A percentile compares a stretch with the other conserved stretches of the same genome.
phyloP scores from a whole-genome alignment of 768 basidiomycete species.

The Lactarius hengduanensis region DNA sequence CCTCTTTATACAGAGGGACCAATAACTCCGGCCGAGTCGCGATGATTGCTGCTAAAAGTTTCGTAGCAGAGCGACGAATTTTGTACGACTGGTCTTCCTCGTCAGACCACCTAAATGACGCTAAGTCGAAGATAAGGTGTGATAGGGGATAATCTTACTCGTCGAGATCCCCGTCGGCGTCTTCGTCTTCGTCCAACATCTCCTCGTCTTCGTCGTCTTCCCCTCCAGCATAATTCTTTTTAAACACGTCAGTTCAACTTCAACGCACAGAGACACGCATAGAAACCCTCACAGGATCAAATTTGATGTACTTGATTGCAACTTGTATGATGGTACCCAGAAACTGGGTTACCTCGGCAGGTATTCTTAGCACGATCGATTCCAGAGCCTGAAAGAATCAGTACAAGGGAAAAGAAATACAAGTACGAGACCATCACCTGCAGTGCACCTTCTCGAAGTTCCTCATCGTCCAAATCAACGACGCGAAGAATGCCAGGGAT shows the following conservation, averaged over 20 bases:
- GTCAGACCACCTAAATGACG: constrained; percentile 75
- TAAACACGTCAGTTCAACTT: constrained; percentile 18
- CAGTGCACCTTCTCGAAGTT: constrained; percentile 74
- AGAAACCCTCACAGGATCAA: constrained; percentile 74
- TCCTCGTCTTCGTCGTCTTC: constrained; percentile 64
- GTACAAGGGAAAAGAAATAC: neutral
- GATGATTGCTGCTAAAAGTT: constrained; percentile 81
- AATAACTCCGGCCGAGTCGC: constrained; percentile 90
- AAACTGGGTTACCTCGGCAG: constrained; percentile 75
- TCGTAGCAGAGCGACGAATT: constrained; percentile 90
- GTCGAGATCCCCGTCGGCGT: constrained; percentile 76
- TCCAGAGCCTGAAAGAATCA: constrained; percentile 68
- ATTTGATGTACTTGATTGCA: constrained; percentile 80
- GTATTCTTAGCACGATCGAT: constrained; percentile 77
- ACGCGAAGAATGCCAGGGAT: constrained; percentile 72
- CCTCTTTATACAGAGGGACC: constrained; percentile 70
- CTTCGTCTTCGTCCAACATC: constrained; percentile 65
- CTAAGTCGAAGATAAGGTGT: constrained; percentile 18
- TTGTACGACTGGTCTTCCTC: constrained; percentile 99
- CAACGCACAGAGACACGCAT: neutral
- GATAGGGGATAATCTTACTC: constrained; percentile 48
- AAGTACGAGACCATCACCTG: constrained; percentile 48
- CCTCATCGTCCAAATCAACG: constrained; percentile 74
- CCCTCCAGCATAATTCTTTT: constrained; percentile 71
- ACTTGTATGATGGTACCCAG: constrained; percentile 64